These are phyloP conservation scores for Bruguiera hainesii DNA, from an alignment of 441 rosid species.

Conservation along the genomic window DNA sequence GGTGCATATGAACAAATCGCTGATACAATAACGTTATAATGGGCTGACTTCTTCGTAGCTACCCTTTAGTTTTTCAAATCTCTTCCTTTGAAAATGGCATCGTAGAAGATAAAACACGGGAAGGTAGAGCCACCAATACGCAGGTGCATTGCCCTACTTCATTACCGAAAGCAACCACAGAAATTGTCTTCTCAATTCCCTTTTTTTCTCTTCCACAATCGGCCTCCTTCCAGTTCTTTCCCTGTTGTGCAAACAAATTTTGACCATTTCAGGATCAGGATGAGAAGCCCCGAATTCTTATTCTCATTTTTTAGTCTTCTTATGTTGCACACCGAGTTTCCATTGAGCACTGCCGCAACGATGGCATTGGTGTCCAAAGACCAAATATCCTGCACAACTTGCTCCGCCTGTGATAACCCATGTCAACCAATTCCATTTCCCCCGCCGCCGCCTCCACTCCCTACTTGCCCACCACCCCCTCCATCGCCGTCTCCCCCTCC, in stretches of 20 bases:
- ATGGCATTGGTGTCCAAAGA: constrained; percentile 26
- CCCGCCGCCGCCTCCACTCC: constrained; percentile 21
- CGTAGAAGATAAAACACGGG: constrained; percentile 17
- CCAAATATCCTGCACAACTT: constrained; percentile 45
- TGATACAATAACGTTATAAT: too few relatives aligned
- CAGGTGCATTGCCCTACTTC: constrained; percentile 5
- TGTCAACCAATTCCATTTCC: constrained; percentile 36
- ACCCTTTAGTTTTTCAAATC: background rate
- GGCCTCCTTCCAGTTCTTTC: background rate
- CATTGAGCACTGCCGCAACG: constrained; percentile 11
- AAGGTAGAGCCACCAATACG: constrained; percentile 26
- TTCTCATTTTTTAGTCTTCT: constrained; percentile 24
- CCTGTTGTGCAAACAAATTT: background rate
- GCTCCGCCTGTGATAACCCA: constrained; percentile 50
- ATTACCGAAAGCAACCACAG: background rate
- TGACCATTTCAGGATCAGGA: background rate
- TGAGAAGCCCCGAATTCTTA: constrained; percentile 3
- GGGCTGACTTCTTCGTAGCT: background rate
- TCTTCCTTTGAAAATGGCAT: constrained; percentile 19
- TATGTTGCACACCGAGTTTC: constrained; percentile 14
- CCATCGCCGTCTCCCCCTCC: constrained; percentile 28
- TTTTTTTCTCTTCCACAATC: background rate
- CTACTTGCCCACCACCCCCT: constrained; percentile 18
- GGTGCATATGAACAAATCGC: too few relatives aligned
- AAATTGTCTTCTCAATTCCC: too few relatives aligned